These are phyloP conservation scores for Termitomyces heimii DNA, from an alignment of 768 basidiomycete species.

Conservation along the genomic window DNA sequence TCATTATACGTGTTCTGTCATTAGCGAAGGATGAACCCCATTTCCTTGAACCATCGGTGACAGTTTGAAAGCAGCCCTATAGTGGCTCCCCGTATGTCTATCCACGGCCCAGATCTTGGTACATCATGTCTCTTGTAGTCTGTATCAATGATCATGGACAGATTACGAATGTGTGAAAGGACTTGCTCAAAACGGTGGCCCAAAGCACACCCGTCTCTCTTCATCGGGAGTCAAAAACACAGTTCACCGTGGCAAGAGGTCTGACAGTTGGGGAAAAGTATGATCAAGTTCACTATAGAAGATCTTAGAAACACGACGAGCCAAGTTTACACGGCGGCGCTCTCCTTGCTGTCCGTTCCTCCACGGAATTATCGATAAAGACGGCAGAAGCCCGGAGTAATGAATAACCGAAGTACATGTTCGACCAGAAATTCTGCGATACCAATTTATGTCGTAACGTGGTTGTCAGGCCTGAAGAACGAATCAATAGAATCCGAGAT, in stretches of 20 bases:
- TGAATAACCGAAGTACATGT: background rate
- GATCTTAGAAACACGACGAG: background rate
- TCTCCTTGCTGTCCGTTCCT: too few relatives aligned
- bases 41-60: background rate
- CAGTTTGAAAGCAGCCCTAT: background rate
- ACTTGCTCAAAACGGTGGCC: background rate
- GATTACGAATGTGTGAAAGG: background rate
- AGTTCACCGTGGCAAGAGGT: background rate
- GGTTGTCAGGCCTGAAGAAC: background rate
- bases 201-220: background rate
- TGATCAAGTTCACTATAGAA: background rate
- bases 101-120: background rate
- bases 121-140: background rate
- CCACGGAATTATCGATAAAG: background rate
- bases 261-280: background rate
- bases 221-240: background rate
- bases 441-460: background rate
- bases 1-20: background rate
- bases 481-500: background rate
- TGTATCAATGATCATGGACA: background rate
- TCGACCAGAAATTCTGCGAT: background rate
- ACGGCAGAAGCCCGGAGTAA: background rate
- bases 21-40: background rate
- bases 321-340: background rate
- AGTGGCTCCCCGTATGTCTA: background rate